Evolutionary conservation across 345 rosid genomes (phyloP), one percentile per base, ranked within the genome.

Genomic region (Pistacia integerrima): DNA sequence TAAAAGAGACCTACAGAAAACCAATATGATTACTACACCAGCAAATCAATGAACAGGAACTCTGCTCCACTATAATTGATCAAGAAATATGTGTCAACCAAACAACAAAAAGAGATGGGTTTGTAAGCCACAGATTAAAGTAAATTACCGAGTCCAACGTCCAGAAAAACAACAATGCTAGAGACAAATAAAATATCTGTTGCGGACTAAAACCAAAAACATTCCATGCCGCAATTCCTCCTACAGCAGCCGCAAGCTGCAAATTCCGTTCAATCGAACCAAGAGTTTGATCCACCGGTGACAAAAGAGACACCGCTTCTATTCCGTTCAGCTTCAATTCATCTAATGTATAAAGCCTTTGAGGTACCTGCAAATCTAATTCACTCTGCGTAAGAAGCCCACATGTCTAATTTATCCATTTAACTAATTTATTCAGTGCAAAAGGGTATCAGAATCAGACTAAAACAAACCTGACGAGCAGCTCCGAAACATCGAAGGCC

Each of bases 311-410:
- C 59, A 77, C 59, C 1, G 99, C 71, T 12, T 93, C 92, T 0
- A 93, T 90, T 7, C 98, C 97, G 74, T 95, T 95, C 72, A 91
- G 83, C 80, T 85, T 93, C 84, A 95, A 77, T 82, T 93, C 99
- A 56, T 91, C 97, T 77, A 93, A 79, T 11, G 96, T 88, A 77
- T 93, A 93, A 4, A 93, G 97, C 79, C 98, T 89, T 76, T 90
- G 97, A 0, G 97, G 99, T 72, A 93, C 82, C 97, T 91, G 82
- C 33, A 78, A 0, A 41, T 3, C 12, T 12, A 6, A 41, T 0
- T 38, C 0, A 51, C 51, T 8, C 78, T 18, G 8, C 8, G 41
- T 38, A 38, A 41, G 8, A 41, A 41, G 46, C 46, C 46, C 9
- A 7, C 9, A 28, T 11, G 64, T 25, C 17, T 1, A 60, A 11